Base-by-base conservation (phyloP, 164 flowering plant genomes). In the Nymphaea colorata region DNA sequence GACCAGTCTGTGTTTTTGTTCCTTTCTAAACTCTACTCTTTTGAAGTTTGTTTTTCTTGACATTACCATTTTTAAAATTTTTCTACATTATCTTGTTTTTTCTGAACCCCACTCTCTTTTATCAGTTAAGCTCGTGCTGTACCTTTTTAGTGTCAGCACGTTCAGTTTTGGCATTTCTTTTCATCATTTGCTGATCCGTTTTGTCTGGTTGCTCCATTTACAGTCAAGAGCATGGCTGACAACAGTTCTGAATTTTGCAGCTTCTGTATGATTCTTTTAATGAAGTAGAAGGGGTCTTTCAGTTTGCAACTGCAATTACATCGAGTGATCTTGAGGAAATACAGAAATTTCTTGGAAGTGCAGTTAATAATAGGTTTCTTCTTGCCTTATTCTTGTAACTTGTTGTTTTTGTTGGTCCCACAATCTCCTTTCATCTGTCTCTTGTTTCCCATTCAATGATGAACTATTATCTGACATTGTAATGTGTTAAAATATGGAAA, bases 321-420 rank as follows among this genome's bases (percentile, higher is more conserved):
- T 89, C 98, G 69, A 85, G 78, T 77, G 98, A 94, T 73, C 85
- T 94, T 36, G 98, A 94, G 74, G 98, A 88, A 79, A 90, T 94
- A 79, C 96, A 91, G 64, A 90, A 81, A 59, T 94, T 94, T 77
- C 96, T 94, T 70, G 94, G 90, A 16, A 73, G 78, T 71, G 80
- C 96, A 71, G 90, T 94, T 65, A 79, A 86, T 69, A 44, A 79
- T 44, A 86, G 99, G 99, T 94, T 78, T 61, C 70, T 25, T 67
- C 42, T 6, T 12, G 42, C 62, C 4, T 41, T 44, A 45, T 45
- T 61, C 41, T 69, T 47, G 44, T 44, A 2, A 7, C 12, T 47
- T 47, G 7, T 6, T 4, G 55, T 2, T 12, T 47, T 12, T 47
- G 3, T 47, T 47, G 55, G 12, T 47, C 55, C 2, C 55, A 3